These are phyloP conservation scores for Perilla frutescens DNA, from an alignment of 257 asterid genomes.

Conservation along the genomic window DNA sequence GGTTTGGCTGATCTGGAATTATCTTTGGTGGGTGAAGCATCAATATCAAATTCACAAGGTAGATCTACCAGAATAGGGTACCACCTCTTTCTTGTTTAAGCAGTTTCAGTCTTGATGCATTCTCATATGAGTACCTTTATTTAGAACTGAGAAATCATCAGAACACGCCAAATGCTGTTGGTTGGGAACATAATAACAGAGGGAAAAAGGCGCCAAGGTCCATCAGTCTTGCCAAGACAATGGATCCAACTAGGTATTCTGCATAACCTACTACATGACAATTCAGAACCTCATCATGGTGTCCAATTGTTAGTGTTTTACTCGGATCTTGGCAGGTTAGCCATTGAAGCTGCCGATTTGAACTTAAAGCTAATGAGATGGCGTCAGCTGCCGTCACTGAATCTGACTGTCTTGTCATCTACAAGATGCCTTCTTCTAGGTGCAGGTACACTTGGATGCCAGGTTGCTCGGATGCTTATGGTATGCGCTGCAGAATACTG, in stretches of 20 bases:
- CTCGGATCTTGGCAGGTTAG: slow-evolving; percentile 62
- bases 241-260: slow-evolving; percentile 91
- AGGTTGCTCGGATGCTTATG: slow-evolving; percentile 98
- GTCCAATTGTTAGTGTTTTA: slow-evolving; percentile 31
- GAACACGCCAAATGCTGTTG: slow-evolving; percentile 70
- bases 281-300: slow-evolving; percentile 21
- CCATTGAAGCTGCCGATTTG: slow-evolving; percentile 93
- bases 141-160: slow-evolving; percentile 58
- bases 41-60: slow-evolving; percentile 75
- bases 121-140: slow-evolving; percentile 33
- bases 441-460: slow-evolving; percentile 99
- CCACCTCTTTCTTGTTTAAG: slow-evolving; percentile 26
- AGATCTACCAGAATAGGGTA: slow-evolving; percentile 30
- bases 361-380: slow-evolving; percentile 96
- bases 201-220: slow-evolving; percentile 65
- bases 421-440: slow-evolving; percentile 88
- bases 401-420: slow-evolving; percentile 67
- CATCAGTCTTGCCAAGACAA: slow-evolving; percentile 82
- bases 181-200: slow-evolving; percentile 79
- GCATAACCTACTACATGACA: slow-evolving; percentile 17
- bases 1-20: slow-evolving; percentile 84
- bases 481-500: slow-evolving; percentile 51
- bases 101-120: slow-evolving; percentile 29
- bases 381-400: slow-evolving; percentile 90
- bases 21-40: slow-evolving; percentile 88